Evolutionary conservation across 192 early-diverging fungal genomes (phyloP).

Genomic region (Coemansia sp.): DNA sequence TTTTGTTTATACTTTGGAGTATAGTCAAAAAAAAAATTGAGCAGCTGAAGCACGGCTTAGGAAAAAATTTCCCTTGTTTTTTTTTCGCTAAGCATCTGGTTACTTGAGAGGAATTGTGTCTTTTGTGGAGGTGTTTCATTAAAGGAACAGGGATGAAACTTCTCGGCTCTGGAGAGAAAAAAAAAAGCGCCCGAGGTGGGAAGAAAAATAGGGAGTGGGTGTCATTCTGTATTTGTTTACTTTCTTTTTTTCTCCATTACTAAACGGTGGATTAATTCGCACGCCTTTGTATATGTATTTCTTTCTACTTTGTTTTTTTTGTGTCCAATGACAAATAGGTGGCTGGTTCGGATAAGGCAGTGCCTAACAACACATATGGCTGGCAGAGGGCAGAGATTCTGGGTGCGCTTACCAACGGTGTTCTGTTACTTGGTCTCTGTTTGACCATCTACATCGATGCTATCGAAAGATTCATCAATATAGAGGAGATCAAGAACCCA

Average conservation of each 20-base stretch:
- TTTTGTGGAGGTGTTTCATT: too few relatives aligned
- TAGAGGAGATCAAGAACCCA: conserved; percentile 70
- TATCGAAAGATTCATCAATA: conserved; percentile 75
- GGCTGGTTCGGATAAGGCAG: conserved; percentile 60
- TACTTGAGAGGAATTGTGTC: too few relatives aligned
- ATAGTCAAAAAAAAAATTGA: not conserved
- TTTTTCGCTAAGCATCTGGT: not conserved
- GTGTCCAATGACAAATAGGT: conserved; percentile 38
- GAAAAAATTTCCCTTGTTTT: not conserved
- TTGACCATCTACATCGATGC: conserved; percentile 87
- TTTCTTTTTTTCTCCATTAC: not conserved
- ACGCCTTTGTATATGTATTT: conserved; percentile 35
- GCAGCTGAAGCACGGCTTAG: not conserved
- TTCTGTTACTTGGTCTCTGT: conserved; percentile 87
- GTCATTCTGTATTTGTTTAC: not conserved
- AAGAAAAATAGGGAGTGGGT: too few relatives aligned
- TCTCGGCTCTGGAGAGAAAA: too few relatives aligned
- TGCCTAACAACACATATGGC: conserved; percentile 78
- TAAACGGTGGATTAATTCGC: not conserved
- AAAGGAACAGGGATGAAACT: too few relatives aligned
- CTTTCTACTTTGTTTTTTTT: too few relatives aligned
- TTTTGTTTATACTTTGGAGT: not conserved
- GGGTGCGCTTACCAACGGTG: conserved; percentile 90
- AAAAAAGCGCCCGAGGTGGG: too few relatives aligned
- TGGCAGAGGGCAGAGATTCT: conserved; percentile 91